Evolutionary conservation across 441 rosid species (phyloP).

Genomic region (California macrophylla): DNA sequence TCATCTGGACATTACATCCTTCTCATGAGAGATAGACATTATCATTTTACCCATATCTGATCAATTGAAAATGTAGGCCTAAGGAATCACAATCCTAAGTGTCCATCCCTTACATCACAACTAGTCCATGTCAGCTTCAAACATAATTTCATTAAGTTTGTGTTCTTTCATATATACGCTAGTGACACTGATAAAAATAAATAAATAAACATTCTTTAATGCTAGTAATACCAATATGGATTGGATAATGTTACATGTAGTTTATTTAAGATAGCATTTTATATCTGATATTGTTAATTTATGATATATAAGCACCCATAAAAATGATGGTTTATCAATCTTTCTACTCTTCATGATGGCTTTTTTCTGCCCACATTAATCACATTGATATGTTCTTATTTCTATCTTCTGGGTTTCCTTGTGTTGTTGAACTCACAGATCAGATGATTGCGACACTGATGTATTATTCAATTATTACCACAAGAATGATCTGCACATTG

Average conservation of each 20-base stretch:
- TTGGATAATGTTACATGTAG: background rate
- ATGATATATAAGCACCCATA: background rate
- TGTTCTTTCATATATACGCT: background rate
- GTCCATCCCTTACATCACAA: background rate
- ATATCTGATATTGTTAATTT: background rate
- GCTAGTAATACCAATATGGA: background rate
- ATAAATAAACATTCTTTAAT: background rate
- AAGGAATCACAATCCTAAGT: background rate
- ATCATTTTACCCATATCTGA: too few relatives aligned
- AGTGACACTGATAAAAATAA: too few relatives aligned
- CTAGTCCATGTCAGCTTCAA: background rate
- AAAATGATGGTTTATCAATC: background rate
- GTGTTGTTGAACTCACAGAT: conserved; percentile 45
- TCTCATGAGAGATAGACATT: too few relatives aligned
- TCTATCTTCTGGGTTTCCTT: background rate
- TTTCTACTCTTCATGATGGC: background rate
- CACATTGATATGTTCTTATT: background rate
- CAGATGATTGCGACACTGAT: conserved; percentile 48
- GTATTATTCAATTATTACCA: conserved; percentile 48
- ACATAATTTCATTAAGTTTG: background rate
- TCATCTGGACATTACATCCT: too few relatives aligned
- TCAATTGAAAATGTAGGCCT: too few relatives aligned
- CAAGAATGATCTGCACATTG: conserved; percentile 42
- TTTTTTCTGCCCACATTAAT: background rate
- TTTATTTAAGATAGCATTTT: background rate